Evolutionary conservation across 345 rosid species (phyloP).

Genomic region (Linum tenue): DNA sequence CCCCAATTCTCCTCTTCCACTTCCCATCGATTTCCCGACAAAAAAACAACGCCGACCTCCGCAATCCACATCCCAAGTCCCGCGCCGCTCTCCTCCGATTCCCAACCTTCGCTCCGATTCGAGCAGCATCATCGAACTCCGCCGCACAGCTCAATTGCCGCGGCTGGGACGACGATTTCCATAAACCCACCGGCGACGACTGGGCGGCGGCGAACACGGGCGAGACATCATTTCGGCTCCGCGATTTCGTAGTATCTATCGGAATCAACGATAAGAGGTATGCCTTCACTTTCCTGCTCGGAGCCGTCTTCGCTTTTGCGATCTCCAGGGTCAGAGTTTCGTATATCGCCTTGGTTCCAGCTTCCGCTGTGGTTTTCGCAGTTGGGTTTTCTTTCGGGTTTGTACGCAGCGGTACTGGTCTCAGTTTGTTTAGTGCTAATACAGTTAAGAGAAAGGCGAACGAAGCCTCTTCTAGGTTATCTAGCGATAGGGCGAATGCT

Average conservation of each 20-base stretch:
- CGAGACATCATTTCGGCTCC: constrained; percentile 35
- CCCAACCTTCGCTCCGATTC: constrained; percentile 9
- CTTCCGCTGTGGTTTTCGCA: constrained; percentile 44
- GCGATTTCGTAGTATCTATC: constrained; percentile 33
- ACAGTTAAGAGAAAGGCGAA: constrained; percentile 27
- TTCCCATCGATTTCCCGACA: constrained; percentile 21
- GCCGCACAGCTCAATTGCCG: constrained; percentile 22
- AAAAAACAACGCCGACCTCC: constrained; percentile 5
- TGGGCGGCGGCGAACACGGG: constrained; percentile 15
- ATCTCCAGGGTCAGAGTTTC: constrained; percentile 48
- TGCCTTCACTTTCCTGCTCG: constrained; percentile 37
- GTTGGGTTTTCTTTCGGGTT: constrained; percentile 50
- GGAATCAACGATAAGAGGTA: constrained; percentile 43
- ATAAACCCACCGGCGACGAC: constrained; percentile 17
- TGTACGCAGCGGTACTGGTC: constrained; percentile 40
- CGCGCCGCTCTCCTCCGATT: not conserved
- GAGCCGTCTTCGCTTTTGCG: constrained; percentile 44
- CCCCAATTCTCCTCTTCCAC: constrained; percentile 20
- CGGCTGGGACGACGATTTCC: constrained; percentile 53
- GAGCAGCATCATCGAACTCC: constrained; percentile 10
- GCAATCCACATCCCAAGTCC: constrained; percentile 12
- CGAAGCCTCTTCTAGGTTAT: constrained; percentile 31
- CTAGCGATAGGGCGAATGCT: constrained; percentile 29
- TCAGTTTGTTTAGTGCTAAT: constrained; percentile 17
- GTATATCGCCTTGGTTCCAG: constrained; percentile 42